These are phyloP conservation scores for Solanum paucissectum DNA, from an alignment of 257 asterid species.

Conservation along the genomic window DNA sequence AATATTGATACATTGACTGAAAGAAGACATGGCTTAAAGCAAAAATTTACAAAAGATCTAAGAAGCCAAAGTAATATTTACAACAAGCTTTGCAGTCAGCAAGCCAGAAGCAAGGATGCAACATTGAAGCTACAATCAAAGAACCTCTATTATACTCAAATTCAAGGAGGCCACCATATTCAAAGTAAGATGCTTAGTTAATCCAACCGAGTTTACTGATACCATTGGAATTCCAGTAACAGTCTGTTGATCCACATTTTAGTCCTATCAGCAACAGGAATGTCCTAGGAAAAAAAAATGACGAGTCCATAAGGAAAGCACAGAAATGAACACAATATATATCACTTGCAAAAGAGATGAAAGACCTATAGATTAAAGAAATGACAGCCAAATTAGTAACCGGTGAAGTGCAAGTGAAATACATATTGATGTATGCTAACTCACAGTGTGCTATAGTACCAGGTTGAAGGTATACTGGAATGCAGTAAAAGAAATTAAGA, in stretches of 20 bases:
- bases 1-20: background rate
- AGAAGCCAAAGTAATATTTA: background rate
- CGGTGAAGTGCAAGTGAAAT: background rate
- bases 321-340: background rate
- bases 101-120: background rate
- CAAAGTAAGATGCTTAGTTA: background rate
- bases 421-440: background rate
- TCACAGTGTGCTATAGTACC: too few species aligned
- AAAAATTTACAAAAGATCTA: background rate
- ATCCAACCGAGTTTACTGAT: background rate
- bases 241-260: background rate
- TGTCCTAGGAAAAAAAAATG: background rate
- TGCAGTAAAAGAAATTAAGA: too few species aligned
- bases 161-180: background rate
- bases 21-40: background rate
- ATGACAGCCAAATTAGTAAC: background rate
- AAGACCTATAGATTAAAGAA: background rate
- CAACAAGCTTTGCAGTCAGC: background rate
- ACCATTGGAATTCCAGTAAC: background rate
- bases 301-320: background rate
- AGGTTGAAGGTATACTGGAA: too few species aligned
- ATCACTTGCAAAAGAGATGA: background rate
- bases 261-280: background rate
- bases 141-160: background rate
- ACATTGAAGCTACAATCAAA: background rate